Evolutionary conservation across 2,329 filamentous ascomycete species (phyloP).

Genomic region (Rhinocladiella similis): DNA sequence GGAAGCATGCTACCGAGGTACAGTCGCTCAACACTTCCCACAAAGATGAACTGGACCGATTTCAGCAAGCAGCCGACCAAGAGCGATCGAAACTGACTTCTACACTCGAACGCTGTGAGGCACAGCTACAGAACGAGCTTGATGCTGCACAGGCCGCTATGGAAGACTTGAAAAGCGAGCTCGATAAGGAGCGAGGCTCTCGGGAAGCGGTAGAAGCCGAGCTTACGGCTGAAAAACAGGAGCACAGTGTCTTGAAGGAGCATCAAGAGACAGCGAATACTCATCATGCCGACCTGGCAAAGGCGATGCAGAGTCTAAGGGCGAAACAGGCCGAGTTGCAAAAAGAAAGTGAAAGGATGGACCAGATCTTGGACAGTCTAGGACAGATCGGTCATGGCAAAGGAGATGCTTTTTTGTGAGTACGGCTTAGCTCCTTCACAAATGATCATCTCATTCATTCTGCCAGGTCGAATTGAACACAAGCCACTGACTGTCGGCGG

Average conservation of each 20-base stretch:
- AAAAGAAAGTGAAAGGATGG: constrained; percentile 52
- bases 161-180: constrained; percentile 24
- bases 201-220: constrained; percentile 17
- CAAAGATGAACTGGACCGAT: constrained; percentile 12
- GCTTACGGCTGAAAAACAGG: constrained; percentile 21
- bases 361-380: constrained; percentile 51
- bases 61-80: constrained; percentile 32
- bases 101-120: constrained; percentile 36
- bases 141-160: constrained; percentile 28
- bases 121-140: constrained; percentile 24
- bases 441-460: constrained; percentile 1
- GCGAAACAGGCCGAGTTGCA: constrained; percentile 51
- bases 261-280: constrained; percentile 21
- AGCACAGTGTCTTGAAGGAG: constrained; percentile 18
- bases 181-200: constrained; percentile 22
- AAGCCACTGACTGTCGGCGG: constrained; percentile 13
- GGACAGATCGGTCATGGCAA: constrained; percentile 46
- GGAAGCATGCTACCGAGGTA: constrained; percentile 16
- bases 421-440: constrained; percentile 21
- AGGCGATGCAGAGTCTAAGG: constrained; percentile 38
- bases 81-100: constrained; percentile 38
- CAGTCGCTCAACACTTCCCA: constrained; percentile 7
- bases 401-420: constrained; percentile 53
- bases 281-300: constrained; percentile 19
- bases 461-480: constrained; percentile 1